These are phyloP conservation scores for Cyberlindnera sargentensis DNA, from an alignment of 805 yeast species.

Conservation along the genomic window DNA sequence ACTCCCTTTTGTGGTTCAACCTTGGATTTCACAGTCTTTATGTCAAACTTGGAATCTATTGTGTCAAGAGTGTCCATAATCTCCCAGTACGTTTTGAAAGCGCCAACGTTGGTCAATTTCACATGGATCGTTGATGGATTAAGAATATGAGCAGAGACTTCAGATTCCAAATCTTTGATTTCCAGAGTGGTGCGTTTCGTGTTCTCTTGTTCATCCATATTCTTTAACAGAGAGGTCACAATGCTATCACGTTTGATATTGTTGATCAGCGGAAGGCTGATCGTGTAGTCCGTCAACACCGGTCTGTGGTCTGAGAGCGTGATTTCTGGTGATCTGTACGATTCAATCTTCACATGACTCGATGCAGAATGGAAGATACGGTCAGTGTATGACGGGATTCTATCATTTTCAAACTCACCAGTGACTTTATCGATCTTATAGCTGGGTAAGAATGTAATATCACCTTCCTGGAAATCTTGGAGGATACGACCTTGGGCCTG, in stretches of 20 bases:
- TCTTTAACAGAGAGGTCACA: slow-evolving; percentile 31
- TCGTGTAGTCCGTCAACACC: slow-evolving; percentile 32
- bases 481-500: slow-evolving; percentile 30
- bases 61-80: slow-evolving; percentile 27
- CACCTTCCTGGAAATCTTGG: slow-evolving; percentile 40
- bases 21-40: slow-evolving; percentile 14
- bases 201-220: slow-evolving; percentile 35
- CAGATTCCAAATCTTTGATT: slow-evolving; percentile 30
- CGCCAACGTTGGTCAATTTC: slow-evolving; percentile 30
- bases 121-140: slow-evolving; percentile 20
- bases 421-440: slow-evolving; percentile 33
- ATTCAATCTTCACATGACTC: slow-evolving; percentile 22
- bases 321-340: slow-evolving; percentile 20
- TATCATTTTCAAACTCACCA: slow-evolving; percentile 22
- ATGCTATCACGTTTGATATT: slow-evolving; percentile 27
- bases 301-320: slow-evolving; percentile 51
- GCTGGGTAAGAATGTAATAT: slow-evolving; percentile 46
- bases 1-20: slow-evolving; percentile 25
- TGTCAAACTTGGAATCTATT: slow-evolving; percentile 13
- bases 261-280: slow-evolving; percentile 31
- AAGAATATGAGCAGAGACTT: slow-evolving; percentile 17
- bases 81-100: slow-evolving; percentile 32
- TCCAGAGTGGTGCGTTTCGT: slow-evolving; percentile 33
- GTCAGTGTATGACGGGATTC: slow-evolving; percentile 57
- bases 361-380: slow-evolving; percentile 38